These are phyloP conservation scores for Cutaneotrichosporon curvatum DNA, from an alignment of 1,284 basidiomycete species.

Conservation along the genomic window DNA sequence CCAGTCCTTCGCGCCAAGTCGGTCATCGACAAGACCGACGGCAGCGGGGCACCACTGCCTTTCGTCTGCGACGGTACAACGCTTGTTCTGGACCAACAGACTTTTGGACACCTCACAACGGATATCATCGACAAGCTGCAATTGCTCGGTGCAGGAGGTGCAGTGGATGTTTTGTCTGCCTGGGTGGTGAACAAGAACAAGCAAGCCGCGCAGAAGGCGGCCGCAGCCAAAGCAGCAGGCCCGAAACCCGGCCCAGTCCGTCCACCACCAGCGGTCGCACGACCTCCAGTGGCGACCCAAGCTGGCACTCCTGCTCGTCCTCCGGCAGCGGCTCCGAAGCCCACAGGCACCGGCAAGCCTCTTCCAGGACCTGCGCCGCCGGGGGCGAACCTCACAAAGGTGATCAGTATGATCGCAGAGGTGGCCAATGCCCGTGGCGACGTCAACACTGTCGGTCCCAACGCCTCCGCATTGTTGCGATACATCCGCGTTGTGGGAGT, in stretches of 20 bases:
- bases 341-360: constrained; percentile 13
- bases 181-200: constrained; percentile 44
- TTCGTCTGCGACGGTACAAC: constrained; percentile 42
- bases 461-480: constrained; percentile 34
- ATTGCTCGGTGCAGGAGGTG: constrained; percentile 32
- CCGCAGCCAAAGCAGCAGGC: constrained; percentile 16
- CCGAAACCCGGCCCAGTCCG: constrained; percentile 2
- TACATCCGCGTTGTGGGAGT: constrained; percentile 42
- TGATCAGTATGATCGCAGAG: constrained; percentile 42
- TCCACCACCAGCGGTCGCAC: neutral
- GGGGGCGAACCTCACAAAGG: constrained; percentile 37
- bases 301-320: neutral
- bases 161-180: constrained; percentile 38
- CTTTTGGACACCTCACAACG: constrained; percentile 37
- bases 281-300: neutral
- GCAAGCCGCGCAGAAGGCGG: constrained; percentile 26
- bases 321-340: neutral
- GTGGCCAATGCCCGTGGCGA: constrained; percentile 41
- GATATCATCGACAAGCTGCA: constrained; percentile 40
- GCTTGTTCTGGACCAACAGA: constrained; percentile 34
- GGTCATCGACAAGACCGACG: constrained; percentile 35
- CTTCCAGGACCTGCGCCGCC: constrained; percentile 36
- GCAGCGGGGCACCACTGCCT: constrained; percentile 32
- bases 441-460: constrained; percentile 40
- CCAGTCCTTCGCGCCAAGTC: constrained; percentile 34